phyloP scores from a whole-genome alignment of 1,284 basidiomycete species.

The Cystobasidium slooffiae region DNA sequence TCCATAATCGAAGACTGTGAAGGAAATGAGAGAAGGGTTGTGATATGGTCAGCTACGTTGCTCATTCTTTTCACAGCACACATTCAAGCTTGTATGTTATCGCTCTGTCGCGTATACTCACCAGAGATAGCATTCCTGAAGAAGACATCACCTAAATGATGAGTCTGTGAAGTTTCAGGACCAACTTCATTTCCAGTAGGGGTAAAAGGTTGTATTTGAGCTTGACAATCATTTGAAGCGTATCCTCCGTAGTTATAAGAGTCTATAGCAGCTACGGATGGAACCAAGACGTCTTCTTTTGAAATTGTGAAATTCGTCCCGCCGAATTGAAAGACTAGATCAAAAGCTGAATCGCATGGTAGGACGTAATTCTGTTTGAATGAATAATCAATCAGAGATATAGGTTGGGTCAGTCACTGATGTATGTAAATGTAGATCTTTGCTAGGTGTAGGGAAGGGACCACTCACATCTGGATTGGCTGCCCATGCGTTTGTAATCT shows the following conservation, averaged over 20 bases:
- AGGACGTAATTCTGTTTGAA: slow-evolving; percentile 36
- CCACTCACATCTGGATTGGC: slow-evolving; percentile 41
- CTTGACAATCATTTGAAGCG: slow-evolving; percentile 36
- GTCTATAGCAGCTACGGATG: slow-evolving; percentile 35
- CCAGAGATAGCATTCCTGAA: slow-evolving; percentile 41
- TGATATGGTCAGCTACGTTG: too few species aligned
- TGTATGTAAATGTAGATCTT: neutral
- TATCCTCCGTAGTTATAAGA: slow-evolving; percentile 40
- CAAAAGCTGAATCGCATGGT: slow-evolving; percentile 34
- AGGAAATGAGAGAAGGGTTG: neutral
- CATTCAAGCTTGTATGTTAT: too few species aligned
- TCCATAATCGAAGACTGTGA: slow-evolving; percentile 38
- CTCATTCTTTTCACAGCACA: too few species aligned
- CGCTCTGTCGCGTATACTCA: neutral
- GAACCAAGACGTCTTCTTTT: slow-evolving; percentile 39
- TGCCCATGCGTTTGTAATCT: slow-evolving; percentile 43
- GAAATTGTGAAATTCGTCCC: slow-evolving; percentile 32
- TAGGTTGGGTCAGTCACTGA: neutral
- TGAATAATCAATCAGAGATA: neutral
- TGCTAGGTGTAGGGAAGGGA: too few species aligned
- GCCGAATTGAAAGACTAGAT: slow-evolving; percentile 41
- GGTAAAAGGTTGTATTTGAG: slow-evolving; percentile 44
- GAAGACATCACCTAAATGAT: slow-evolving; percentile 43
- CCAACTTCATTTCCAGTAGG: slow-evolving; percentile 42
- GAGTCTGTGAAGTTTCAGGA: slow-evolving; percentile 38